These are phyloP conservation scores for Amaranthus palmeri DNA, from an alignment of 148 eudicot species.

Conservation along the genomic window DNA sequence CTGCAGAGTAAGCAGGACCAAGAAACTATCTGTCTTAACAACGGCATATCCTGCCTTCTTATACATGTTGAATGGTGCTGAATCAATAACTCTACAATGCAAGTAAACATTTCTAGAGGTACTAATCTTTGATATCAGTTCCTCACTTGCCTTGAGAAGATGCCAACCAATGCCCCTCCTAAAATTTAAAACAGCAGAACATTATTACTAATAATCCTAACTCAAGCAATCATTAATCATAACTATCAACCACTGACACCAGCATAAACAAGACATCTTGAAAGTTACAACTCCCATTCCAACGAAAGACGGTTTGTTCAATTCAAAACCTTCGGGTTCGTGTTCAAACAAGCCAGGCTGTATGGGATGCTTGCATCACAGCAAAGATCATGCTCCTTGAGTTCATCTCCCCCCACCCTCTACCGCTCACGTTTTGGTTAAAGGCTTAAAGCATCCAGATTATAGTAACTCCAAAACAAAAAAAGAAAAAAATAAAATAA, in stretches of 20 bases:
- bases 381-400: neutral
- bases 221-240: conserved; percentile 6
- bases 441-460: neutral
- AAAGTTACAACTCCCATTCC: neutral
- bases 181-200: conserved; percentile 17
- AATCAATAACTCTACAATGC: conserved; percentile 90
- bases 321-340: neutral
- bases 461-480: neutral
- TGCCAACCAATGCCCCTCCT: conserved; percentile 99
- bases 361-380: neutral
- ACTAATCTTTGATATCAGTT: conserved; percentile 69
- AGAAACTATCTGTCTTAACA: conserved; percentile 69
- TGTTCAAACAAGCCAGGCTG: neutral
- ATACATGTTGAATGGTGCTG: conserved; percentile 83
- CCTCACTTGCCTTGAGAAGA: conserved; percentile 85
- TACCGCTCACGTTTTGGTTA: too few relatives aligned
- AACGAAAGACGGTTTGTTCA: neutral
- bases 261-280: neutral
- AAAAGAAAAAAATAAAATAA: neutral
- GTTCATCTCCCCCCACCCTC: neutral
- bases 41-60: conserved; percentile 79
- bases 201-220: neutral
- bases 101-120: conserved; percentile 63
- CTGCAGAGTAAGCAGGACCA: conserved; percentile 62
- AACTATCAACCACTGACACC: neutral